Evolutionary conservation across 805 yeast genomes (phyloP).

Genomic region (Schwanniomyces yamadae): DNA sequence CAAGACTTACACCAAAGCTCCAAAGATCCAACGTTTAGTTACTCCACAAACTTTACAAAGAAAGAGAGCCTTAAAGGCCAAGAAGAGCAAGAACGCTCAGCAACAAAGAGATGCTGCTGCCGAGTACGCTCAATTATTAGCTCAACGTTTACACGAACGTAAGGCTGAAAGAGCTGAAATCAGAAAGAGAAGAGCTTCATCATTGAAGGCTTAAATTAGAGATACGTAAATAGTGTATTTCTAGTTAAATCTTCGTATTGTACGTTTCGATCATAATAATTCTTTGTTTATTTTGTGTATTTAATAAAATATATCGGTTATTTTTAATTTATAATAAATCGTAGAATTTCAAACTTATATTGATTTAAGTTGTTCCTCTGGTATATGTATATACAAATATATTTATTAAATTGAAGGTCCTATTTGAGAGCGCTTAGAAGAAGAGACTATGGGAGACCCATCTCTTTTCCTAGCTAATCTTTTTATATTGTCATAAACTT

Average conservation of each 20-base stretch:
- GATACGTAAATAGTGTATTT: constrained; percentile 9
- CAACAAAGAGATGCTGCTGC: constrained; percentile 99
- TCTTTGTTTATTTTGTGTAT: constrained; percentile 20
- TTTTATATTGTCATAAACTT: constrained; percentile 63
- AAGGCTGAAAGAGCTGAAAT: constrained; percentile 98
- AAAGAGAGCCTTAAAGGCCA: constrained; percentile 94
- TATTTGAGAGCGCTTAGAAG: constrained; percentile 10
- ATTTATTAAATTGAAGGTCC: constrained; percentile 7
- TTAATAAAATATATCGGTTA: constrained; percentile 17
- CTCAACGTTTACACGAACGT: constrained; percentile 97
- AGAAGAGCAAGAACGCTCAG: constrained; percentile 95
- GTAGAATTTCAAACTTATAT: neutral
- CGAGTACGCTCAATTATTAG: constrained; percentile 98
- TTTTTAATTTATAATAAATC: constrained; percentile 1
- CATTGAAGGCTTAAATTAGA: constrained; percentile 76
- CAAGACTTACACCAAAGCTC: constrained; percentile 99
- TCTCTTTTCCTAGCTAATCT: constrained; percentile 35
- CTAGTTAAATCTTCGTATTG: constrained; percentile 9
- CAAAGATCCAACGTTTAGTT: constrained; percentile 98
- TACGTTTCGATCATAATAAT: constrained; percentile 6
- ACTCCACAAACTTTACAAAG: constrained; percentile 99
- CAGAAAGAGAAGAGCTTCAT: constrained; percentile 99
- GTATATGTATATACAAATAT: no score
- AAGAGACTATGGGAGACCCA: constrained; percentile 10
- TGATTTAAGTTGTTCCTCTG: no score